Base-by-base conservation (phyloP, 495 filamentous ascomycete genomes). In the Penicillium robsamsonii region DNA sequence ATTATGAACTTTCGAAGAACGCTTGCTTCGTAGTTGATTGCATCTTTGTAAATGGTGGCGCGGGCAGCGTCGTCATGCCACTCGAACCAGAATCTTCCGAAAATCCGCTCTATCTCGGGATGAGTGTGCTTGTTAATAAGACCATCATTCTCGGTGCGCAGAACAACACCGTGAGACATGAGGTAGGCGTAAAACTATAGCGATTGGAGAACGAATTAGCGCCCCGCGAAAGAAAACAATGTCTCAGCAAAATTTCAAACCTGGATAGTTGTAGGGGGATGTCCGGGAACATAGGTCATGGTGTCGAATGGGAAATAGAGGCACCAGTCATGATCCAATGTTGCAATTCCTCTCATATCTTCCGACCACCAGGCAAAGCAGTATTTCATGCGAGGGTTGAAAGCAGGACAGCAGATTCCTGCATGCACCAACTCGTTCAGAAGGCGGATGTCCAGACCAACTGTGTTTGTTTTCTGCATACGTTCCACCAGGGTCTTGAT, bases 331-430 rank as follows among this genome's bases (percentile, higher is more conserved):
- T 62, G 57, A 3, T 44, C 45, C 15, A 62, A 33, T 7, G 31
- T 40, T 1, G 27, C 41, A n/a, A 68, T 62, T 24, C 62, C 62
- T 2, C 25, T 42, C 4, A 50, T n/a, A 0, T 71, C 61, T 5
- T 63, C 43, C 0, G 66, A 65, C 18, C 59, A 50, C 22, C 64
- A 29, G 11, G 67, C 68, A 5, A 75, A 50, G 6, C 57, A 59
- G 20, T 58, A 75, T 50, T 75, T 76, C 72, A 86, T 83, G 5
- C 75, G 62, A 2, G 86, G 81, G 15, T 80, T 83, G 68, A 91
- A 90, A 1, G 80, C 85, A 7, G 82, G 80, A 57, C 86, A 90
- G 0, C 71, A 71, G 56, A 90, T 70, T 17, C 79, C 83, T 2
- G 84, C 80, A 1, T 71, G 70, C 27, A 83, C 70, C n/a, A 87